Conservation (phyloP, 2,329 filamentous ascomycete species). For the Xylaria sp. region DNA sequence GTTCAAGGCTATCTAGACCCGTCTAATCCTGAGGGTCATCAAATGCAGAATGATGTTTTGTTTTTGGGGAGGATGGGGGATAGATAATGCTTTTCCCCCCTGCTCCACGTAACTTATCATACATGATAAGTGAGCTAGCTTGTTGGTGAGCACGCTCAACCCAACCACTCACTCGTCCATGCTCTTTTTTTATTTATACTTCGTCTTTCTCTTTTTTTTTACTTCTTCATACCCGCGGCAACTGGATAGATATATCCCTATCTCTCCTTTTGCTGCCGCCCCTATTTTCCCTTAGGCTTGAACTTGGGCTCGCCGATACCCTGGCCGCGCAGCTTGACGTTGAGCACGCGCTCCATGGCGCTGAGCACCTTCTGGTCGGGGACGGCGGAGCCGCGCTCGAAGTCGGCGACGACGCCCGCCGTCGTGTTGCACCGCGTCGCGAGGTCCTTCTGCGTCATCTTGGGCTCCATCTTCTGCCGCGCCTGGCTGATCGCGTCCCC, state of each 20-base stretch:
- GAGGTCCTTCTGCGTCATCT: conserved; percentile 92
- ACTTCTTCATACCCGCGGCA: background rate
- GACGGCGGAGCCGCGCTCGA: conserved; percentile 81
- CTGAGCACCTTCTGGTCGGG: conserved; percentile 86
- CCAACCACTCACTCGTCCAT: background rate
- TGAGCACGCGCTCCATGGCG: conserved; percentile 84
- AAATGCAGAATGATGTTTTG: background rate
- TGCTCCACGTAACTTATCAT: conserved; percentile 17
- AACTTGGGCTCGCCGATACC: conserved; percentile 89
- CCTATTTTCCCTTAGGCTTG: conserved; percentile 73
- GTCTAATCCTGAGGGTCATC: conserved; percentile 11
- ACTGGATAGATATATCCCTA: background rate
- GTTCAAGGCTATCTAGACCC: conserved; percentile 19
- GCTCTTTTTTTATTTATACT: background rate
- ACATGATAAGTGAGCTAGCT: conserved; percentile 14
- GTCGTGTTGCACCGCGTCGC: conserved; percentile 93
- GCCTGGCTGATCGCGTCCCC: conserved; percentile 84
- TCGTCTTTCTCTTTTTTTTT: background rate
- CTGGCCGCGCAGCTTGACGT: conserved; percentile 85
- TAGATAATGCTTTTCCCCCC: background rate
- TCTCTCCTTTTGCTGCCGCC: background rate
- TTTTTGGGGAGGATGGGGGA: background rate
- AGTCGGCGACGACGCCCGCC: conserved; percentile 80
- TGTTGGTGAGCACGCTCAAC: background rate
- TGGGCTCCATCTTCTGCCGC: conserved; percentile 84